Evolutionary conservation across 257 asterid species (phyloP).

Genomic region (Solanum etuberosum): DNA sequence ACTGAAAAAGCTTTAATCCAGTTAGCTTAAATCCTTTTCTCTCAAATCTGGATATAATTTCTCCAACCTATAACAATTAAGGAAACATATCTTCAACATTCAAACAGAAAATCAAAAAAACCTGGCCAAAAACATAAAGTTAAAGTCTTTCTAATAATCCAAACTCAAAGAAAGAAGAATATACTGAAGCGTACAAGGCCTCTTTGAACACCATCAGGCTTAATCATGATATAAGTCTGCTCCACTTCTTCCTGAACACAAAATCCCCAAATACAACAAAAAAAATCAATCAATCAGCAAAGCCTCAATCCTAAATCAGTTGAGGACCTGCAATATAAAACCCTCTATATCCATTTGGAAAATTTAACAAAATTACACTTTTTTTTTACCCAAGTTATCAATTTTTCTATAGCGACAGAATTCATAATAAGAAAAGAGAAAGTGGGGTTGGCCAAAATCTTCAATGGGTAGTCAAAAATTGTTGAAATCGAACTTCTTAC

Average conservation of each 20-base stretch:
- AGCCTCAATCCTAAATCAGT: background rate
- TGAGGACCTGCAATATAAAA: background rate
- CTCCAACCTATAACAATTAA: constrained; percentile 51
- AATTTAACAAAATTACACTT: background rate
- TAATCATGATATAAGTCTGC: constrained; percentile 75
- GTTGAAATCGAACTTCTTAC: constrained; percentile 10
- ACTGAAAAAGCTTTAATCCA: constrained; percentile 75
- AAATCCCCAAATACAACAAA: background rate
- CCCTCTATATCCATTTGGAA: background rate
- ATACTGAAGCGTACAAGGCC: constrained; percentile 66
- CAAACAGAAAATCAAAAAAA: background rate
- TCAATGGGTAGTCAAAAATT: background rate
- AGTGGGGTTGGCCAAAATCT: background rate
- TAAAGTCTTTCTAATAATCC: background rate
- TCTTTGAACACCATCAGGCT: constrained; percentile 95
- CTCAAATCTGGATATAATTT: constrained; percentile 87
- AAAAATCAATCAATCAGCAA: background rate
- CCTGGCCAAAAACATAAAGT: background rate
- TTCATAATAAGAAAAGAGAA: background rate
- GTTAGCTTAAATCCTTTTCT: constrained; percentile 83
- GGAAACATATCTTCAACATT: background rate
- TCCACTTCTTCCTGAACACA: constrained; percentile 49
- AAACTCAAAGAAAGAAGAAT: constrained; percentile 1
- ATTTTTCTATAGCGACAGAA: background rate
- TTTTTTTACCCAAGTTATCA: background rate